phyloP scores from a whole-genome alignment of 768 basidiomycete species.

The Tricholoma terreum region DNA sequence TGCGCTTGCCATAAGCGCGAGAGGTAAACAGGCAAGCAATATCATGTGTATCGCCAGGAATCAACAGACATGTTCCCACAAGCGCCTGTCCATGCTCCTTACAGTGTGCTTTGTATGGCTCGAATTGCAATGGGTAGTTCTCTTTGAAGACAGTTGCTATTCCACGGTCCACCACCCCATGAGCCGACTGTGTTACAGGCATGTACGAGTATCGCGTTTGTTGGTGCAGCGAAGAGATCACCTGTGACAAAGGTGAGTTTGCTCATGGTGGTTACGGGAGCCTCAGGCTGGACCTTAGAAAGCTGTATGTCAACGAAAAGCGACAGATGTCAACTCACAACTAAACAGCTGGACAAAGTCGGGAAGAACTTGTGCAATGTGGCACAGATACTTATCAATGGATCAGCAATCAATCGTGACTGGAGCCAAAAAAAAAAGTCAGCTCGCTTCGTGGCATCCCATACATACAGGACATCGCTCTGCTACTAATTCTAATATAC shows the following conservation, averaged over 20 bases:
- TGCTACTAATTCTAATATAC: too few relatives aligned
- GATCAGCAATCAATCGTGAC: too few relatives aligned
- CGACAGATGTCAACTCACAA: not conserved
- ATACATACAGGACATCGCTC: too few relatives aligned
- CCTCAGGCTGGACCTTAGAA: not conserved
- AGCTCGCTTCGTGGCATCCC: too few relatives aligned
- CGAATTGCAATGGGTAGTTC: conserved; percentile 33
- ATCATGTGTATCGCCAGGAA: conserved; percentile 31
- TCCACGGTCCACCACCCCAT: conserved; percentile 40
- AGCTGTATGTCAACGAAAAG: not conserved
- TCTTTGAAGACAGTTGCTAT: conserved; percentile 35
- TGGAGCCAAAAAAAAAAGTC: too few relatives aligned
- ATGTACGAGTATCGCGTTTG: conserved; percentile 35
- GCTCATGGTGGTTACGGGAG: conserved; percentile 6
- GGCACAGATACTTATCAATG: too few relatives aligned
- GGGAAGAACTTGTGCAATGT: too few relatives aligned
- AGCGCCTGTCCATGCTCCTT: conserved; percentile 24
- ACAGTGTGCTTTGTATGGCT: conserved; percentile 32
- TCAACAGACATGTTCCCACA: conserved; percentile 36
- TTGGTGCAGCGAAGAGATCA: conserved; percentile 36
- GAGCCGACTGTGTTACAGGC: conserved; percentile 40
- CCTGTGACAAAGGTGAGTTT: conserved; percentile 30
- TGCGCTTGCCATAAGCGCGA: conserved; percentile 34
- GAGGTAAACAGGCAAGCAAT: conserved; percentile 44
- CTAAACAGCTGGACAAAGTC: too few relatives aligned